A percentile compares a stretch with the other conserved stretches of the same genome.
phyloP scores from a whole-genome alignment of 805 yeast species.

The Starmerella apicola region DNA sequence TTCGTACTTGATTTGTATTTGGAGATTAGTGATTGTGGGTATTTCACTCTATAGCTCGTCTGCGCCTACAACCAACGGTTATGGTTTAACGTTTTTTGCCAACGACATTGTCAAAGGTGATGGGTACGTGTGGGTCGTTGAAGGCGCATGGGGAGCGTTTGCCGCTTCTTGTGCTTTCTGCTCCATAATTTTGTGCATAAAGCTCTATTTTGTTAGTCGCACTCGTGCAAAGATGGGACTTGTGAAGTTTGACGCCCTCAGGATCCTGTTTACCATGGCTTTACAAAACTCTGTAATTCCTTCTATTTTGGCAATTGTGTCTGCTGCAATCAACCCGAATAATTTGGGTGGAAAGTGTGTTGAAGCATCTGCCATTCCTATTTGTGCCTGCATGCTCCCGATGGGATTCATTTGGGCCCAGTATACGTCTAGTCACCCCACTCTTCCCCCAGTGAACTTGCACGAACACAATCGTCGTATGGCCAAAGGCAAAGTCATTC shows the following conservation, averaged over 20 bases:
- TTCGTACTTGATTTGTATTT: slow-evolving; percentile 48
- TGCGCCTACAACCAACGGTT: background rate
- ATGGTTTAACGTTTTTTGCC: background rate
- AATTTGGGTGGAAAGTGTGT: slow-evolving; percentile 12
- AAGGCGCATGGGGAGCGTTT: slow-evolving; percentile 39
- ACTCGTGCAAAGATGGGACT: slow-evolving; percentile 68
- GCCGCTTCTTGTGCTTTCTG: slow-evolving; percentile 55
- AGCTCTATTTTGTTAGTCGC: slow-evolving; percentile 54
- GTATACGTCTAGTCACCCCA: background rate
- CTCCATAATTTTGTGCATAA: slow-evolving; percentile 48
- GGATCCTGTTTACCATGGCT: slow-evolving; percentile 67
- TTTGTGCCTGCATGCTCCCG: slow-evolving; percentile 19
- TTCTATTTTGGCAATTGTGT: slow-evolving; percentile 49
- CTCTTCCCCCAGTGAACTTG: no score
- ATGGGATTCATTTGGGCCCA: slow-evolving; percentile 24
- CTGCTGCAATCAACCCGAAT: slow-evolving; percentile 3
- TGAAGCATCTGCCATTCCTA: slow-evolving; percentile 13
- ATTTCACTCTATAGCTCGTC: slow-evolving; percentile 2
- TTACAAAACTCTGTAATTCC: slow-evolving; percentile 75
- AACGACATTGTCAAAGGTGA: background rate
- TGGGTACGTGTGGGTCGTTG: slow-evolving; percentile 21
- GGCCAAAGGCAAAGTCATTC: background rate
- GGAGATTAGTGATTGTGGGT: slow-evolving; percentile 29
- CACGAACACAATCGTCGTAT: background rate
- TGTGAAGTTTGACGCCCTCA: slow-evolving; percentile 70